phyloP scores from a whole-genome alignment of 2,329 filamentous ascomycete species.

The Amylocarpus encephaloides region DNA sequence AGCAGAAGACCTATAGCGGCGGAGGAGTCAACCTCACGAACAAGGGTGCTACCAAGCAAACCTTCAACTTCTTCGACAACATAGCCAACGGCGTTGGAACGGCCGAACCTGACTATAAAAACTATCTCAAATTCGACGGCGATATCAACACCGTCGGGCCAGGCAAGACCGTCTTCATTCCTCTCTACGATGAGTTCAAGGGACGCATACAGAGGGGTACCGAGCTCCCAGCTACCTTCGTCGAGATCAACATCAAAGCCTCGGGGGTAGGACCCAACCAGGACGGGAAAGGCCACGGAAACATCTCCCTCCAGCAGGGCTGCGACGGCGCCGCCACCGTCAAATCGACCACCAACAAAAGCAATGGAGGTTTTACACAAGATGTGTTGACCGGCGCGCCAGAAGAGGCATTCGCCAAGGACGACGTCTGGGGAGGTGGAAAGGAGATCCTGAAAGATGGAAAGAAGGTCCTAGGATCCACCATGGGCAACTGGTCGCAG shows the following conservation, averaged over 20 bases:
- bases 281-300: conserved; percentile 34
- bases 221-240: conserved; percentile 35
- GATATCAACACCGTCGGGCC: conserved; percentile 29
- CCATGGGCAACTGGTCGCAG: conserved; percentile 35
- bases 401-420: conserved; percentile 30
- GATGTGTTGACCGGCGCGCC: conserved; percentile 32
- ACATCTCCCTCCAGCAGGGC: conserved; percentile 34
- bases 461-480: conserved; percentile 32
- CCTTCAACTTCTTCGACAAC: conserved; percentile 38
- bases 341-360: conserved; percentile 32
- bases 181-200: conserved; percentile 32
- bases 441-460: conserved; percentile 20
- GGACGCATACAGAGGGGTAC: conserved; percentile 37
- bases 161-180: conserved; percentile 29
- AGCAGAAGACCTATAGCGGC: conserved; percentile 3
- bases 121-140: conserved; percentile 28
- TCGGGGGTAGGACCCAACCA: background rate
- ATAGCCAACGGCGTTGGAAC: conserved; percentile 37
- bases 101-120: conserved; percentile 36
- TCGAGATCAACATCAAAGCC: conserved; percentile 33
- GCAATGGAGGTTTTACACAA: conserved; percentile 30
- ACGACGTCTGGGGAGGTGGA: conserved; percentile 12
- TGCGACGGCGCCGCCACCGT: conserved; percentile 36
- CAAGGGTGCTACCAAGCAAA: conserved; percentile 30
- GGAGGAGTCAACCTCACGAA: conserved; percentile 36